A percentile compares a stretch with the other conserved stretches of the same genome.
phyloP scores from a whole-genome alignment of 441 rosid species.

The Biscutella laevigata region DNA sequence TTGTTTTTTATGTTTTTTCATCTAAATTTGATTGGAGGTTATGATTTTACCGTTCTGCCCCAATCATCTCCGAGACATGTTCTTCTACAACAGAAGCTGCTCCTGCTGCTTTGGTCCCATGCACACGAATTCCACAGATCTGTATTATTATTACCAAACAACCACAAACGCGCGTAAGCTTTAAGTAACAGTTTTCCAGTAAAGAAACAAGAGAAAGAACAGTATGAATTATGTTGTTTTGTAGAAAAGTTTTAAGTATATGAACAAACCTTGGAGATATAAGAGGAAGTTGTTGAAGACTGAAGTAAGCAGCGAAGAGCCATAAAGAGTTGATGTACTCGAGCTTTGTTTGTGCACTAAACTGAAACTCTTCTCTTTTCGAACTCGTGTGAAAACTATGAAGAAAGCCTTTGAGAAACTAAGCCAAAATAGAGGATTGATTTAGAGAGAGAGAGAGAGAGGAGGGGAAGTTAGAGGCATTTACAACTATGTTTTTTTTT shows the following conservation, averaged over 20 bases:
- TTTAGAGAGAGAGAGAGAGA: neutral
- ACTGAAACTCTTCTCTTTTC: neutral
- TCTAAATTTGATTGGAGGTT: neutral
- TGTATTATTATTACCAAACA: conserved; percentile 7
- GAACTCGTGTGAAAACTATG: neutral
- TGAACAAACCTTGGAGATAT: conserved; percentile 19
- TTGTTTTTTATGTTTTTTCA: neutral
- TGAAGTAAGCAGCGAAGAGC: conserved; percentile 19
- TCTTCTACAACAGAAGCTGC: conserved; percentile 19
- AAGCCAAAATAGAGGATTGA: neutral
- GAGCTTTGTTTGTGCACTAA: conserved; percentile 4
- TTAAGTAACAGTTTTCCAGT: neutral
- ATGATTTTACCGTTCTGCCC: conserved; percentile 14
- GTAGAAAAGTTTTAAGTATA: neutral
- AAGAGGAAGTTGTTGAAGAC: conserved; percentile 10
- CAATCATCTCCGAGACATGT: conserved; percentile 7
- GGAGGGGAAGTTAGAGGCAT: neutral
- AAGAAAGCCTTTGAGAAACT: neutral
- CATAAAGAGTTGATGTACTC: conserved; percentile 16
- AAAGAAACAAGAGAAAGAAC: neutral
- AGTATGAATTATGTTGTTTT: neutral
- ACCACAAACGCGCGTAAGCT: neutral
- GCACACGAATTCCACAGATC: conserved; percentile 18
- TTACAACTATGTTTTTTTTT: no score
- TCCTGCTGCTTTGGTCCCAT: conserved; percentile 28